A percentile compares a stretch with the other conserved stretches of the same genome.
Evolutionary conservation across 176 grass and related monocot species (phyloP).

Genomic region (Puccinellia tenuiflora): DNA sequence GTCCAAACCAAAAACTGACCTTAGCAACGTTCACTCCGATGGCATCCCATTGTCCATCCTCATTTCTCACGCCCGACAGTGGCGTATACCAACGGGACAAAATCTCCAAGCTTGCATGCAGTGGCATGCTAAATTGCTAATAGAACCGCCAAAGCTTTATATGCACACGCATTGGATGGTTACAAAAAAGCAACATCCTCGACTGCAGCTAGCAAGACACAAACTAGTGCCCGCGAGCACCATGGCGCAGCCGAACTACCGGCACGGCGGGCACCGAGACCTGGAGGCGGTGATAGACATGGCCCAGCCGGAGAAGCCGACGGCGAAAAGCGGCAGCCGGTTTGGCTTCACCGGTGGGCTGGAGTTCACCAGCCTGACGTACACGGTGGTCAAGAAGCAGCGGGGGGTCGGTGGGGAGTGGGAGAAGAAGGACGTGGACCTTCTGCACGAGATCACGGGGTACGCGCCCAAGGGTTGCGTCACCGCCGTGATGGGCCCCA

Average conservation of each 20-base stretch:
- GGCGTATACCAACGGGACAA: slow-evolving; percentile 20
- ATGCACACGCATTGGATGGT: not conserved
- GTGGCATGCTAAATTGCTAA: not conserved
- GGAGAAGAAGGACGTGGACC: slow-evolving; percentile 59
- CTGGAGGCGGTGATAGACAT: slow-evolving; percentile 38
- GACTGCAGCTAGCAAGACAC: not conserved
- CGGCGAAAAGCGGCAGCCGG: not conserved
- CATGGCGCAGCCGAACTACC: slow-evolving; percentile 38
- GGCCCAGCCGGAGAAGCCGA: not conserved
- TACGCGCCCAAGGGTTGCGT: slow-evolving; percentile 66
- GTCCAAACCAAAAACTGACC: slow-evolving; percentile 16
- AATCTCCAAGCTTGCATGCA: slow-evolving; percentile 21
- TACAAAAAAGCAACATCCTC: slow-evolving; percentile 4
- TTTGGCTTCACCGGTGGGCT: slow-evolving; percentile 46
- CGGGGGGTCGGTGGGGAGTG: slow-evolving; percentile 36
- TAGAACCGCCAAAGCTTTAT: not conserved
- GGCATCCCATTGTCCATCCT: slow-evolving; percentile 12
- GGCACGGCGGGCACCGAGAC: slow-evolving; percentile 28
- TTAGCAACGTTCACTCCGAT: slow-evolving; percentile 29
- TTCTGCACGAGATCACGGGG: slow-evolving; percentile 61
- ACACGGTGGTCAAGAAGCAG: slow-evolving; percentile 59
- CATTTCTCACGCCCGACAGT: slow-evolving; percentile 32
- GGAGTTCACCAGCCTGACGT: slow-evolving; percentile 56
- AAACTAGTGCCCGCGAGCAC: not conserved
- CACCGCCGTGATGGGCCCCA: slow-evolving; percentile 65